phyloP scores from a whole-genome alignment of 352 stramenopile species.

The Blastocystis sp. region DNA sequence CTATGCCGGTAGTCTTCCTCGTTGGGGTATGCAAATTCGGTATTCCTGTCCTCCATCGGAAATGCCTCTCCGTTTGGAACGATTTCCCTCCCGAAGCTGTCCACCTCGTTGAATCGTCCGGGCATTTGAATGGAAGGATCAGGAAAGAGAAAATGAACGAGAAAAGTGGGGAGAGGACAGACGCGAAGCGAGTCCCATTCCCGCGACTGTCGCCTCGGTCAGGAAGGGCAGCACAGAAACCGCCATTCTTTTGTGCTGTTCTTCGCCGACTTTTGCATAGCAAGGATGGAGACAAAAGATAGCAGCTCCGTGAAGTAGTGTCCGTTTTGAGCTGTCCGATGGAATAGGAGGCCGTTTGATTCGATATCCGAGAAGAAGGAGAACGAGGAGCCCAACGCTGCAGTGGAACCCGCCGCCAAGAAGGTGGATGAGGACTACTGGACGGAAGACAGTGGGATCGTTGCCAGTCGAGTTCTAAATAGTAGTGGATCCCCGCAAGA shows the following conservation, averaged over 20 bases:
- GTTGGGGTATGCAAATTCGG: not conserved
- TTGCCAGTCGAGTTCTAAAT: not conserved
- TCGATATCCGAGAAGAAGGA: not conserved
- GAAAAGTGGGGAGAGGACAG: not conserved
- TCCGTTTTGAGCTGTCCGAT: not conserved
- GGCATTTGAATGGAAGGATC: not conserved
- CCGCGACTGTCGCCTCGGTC: not conserved
- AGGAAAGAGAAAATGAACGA: not conserved
- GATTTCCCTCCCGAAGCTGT: slow-evolving; percentile 21
- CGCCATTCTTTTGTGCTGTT: not conserved
- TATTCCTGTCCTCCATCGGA: not conserved
- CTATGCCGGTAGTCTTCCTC: not conserved
- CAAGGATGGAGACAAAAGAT: not conserved
- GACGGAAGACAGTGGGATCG: slow-evolving; percentile 26
- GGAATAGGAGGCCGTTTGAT: not conserved
- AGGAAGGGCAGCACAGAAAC: not conserved
- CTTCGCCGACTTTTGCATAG: not conserved
- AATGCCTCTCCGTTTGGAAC: not conserved
- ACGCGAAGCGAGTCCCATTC: too few relatives aligned
- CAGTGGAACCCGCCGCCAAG: not conserved
- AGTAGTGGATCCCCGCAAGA: slow-evolving; percentile 72
- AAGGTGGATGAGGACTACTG: slow-evolving; percentile 49
- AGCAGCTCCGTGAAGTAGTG: slow-evolving; percentile 1
- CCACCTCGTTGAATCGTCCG: not conserved
- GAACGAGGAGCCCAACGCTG: not conserved